Conservation (phyloP, 75 land plant genomes). For the Selaginella tamariscina region DNA sequence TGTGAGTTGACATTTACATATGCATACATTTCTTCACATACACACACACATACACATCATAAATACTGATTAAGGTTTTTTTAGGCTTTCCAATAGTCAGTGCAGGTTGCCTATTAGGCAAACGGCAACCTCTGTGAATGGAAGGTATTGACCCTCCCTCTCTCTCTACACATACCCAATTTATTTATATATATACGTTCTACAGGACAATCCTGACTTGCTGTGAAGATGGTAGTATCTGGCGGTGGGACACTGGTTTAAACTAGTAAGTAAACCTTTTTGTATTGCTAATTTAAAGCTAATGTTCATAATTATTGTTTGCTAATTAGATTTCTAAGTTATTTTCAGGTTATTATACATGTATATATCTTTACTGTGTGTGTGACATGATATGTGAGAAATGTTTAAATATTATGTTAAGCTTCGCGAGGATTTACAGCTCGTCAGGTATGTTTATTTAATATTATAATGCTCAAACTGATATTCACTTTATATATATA, state of each 20-base stretch:
- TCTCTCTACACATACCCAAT: background rate
- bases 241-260: conserved; percentile 93
- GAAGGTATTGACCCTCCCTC: conserved; percentile 39
- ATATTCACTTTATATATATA: too few species aligned
- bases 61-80: conserved; percentile 9
- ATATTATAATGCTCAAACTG: too few species aligned
- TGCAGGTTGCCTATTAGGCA: conserved; percentile 88
- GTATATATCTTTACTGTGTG: too few species aligned
- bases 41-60: background rate
- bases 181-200: background rate
- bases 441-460: too few species aligned
- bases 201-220: conserved; percentile 78
- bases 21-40: background rate
- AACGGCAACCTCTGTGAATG: conserved; percentile 91
- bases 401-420: too few species aligned
- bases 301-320: too few species aligned
- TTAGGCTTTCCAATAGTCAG: conserved; percentile 67
- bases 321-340: too few species aligned
- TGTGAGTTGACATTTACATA: background rate
- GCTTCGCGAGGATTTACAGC: too few species aligned
- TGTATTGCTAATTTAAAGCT: too few species aligned
- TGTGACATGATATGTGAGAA: too few species aligned
- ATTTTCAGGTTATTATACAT: too few species aligned
- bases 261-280: too few species aligned
- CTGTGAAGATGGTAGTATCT: conserved; percentile 91